Conservation (phyloP, 2,329 filamentous ascomycete genomes). For the Orbilia quercus region DNA sequence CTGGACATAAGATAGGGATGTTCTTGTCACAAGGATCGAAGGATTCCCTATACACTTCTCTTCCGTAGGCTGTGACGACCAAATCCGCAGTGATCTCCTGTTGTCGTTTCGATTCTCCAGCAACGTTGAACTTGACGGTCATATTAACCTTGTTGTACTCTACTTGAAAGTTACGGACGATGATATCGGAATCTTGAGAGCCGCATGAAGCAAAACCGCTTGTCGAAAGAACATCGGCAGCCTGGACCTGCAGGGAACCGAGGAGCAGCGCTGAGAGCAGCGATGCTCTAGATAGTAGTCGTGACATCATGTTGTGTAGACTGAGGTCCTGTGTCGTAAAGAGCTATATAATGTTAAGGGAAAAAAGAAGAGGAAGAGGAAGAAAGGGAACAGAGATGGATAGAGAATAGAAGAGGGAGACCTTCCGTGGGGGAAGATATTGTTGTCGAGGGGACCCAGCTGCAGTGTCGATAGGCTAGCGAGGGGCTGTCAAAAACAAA, state of each 20-base stretch:
- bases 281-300: slow-evolving; percentile 55
- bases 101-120: slow-evolving; percentile 76
- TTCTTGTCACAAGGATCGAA: slow-evolving; percentile 83
- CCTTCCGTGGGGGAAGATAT: slow-evolving; percentile 42
- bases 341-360: slow-evolving; percentile 23
- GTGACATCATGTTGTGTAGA: slow-evolving; percentile 53
- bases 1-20: slow-evolving; percentile 83
- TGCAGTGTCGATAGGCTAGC: slow-evolving; percentile 10
- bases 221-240: slow-evolving; percentile 78
- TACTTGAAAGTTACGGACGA: slow-evolving; percentile 79
- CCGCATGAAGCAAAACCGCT: slow-evolving; percentile 81
- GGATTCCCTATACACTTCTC: slow-evolving; percentile 77
- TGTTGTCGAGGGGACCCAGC: slow-evolving; percentile 36
- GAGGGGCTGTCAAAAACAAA: no score
- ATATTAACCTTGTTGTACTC: slow-evolving; percentile 80
- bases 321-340: slow-evolving; percentile 17
- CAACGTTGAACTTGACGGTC: slow-evolving; percentile 81
- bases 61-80: slow-evolving; percentile 84
- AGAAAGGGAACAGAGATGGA: not conserved
- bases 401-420: slow-evolving; percentile 1
- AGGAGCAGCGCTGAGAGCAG: slow-evolving; percentile 47
- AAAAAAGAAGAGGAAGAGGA: slow-evolving; percentile 8
- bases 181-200: slow-evolving; percentile 70
- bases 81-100: slow-evolving; percentile 85
- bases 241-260: slow-evolving; percentile 66